phyloP scores from a whole-genome alignment of 352 stramenopile genomes.

The Aphanomyces stellatus region DNA sequence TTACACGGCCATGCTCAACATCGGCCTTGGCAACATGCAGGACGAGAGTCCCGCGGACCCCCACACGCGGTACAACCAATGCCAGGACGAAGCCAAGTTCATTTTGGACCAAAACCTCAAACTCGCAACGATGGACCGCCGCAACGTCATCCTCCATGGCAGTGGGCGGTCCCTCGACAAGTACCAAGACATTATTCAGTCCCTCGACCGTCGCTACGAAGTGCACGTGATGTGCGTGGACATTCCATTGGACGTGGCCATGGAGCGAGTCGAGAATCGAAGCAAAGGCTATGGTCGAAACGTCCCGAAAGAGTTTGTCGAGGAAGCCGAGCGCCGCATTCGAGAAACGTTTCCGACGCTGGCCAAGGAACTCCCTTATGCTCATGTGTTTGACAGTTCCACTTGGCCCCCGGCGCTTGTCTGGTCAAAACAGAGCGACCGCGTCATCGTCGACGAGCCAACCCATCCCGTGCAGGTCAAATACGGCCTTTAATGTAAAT shows the following conservation, averaged over 20 bases:
- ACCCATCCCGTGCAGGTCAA: constrained; percentile 55
- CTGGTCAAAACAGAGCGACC: constrained; percentile 60
- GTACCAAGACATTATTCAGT: constrained; percentile 52
- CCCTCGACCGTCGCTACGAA: constrained; percentile 60
- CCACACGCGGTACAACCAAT: constrained; percentile 68
- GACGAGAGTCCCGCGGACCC: constrained; percentile 36
- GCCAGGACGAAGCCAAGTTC: constrained; percentile 67
- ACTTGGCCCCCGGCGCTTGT: constrained; percentile 50
- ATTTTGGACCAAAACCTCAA: constrained; percentile 77
- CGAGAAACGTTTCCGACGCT: constrained; percentile 57
- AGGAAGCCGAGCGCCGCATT: constrained; percentile 51
- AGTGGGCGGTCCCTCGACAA: constrained; percentile 64
- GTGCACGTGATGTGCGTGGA: constrained; percentile 72
- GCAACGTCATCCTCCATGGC: constrained; percentile 74
- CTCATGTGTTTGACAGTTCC: constrained; percentile 61
- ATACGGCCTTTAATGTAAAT: constrained; percentile 47
- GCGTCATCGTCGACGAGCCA: constrained; percentile 36
- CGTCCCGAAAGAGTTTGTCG: constrained; percentile 52
- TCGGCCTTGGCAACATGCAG: constrained; percentile 48
- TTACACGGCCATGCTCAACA: constrained; percentile 76
- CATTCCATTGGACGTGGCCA: constrained; percentile 47
- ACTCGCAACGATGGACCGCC: constrained; percentile 63
- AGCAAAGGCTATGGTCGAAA: constrained; percentile 55
- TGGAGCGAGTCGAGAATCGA: constrained; percentile 57
- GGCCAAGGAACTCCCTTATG: constrained; percentile 50